phyloP scores from a whole-genome alignment of 371 early-diverging fungal genomes.

The Haplosporangium sp. region DNA sequence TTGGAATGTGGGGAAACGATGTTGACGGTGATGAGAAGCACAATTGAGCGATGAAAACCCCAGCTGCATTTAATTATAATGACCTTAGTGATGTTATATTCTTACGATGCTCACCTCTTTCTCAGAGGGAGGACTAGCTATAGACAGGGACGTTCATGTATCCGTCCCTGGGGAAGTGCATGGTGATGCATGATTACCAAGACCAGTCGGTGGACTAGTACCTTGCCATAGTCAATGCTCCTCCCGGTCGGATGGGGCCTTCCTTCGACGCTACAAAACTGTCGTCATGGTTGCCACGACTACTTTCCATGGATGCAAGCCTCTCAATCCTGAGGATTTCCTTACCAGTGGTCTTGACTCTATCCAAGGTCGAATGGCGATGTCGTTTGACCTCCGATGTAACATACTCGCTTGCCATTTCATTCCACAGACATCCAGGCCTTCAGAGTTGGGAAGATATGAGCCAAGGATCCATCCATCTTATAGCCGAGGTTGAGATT shows the following conservation, averaged over 20 bases:
- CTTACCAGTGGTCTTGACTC: conserved; percentile 50
- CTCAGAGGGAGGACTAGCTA: conserved; percentile 22
- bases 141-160: conserved; percentile 50
- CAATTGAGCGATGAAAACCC: too few species aligned
- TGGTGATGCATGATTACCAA: conserved; percentile 43
- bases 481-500: conserved; percentile 9
- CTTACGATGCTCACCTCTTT: too few species aligned
- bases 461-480: conserved; percentile 58
- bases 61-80: too few species aligned
- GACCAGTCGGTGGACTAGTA: conserved; percentile 57
- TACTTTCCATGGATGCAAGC: neutral
- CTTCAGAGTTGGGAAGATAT: conserved; percentile 40
- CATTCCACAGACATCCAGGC: conserved; percentile 56
- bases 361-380: conserved; percentile 24
- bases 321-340: conserved; percentile 58
- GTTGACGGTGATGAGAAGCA: too few species aligned
- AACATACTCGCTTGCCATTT: conserved; percentile 24
- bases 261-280: conserved; percentile 3
- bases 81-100: too few species aligned
- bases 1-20: too few species aligned
- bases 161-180: conserved; percentile 57
- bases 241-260: conserved; percentile 28
- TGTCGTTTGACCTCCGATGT: conserved; percentile 17
- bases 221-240: conserved; percentile 59
- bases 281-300: too few species aligned